These are phyloP conservation scores for Phytophthora pseudosyringae DNA, from an alignment of 352 stramenopile species.

Conservation along the genomic window DNA sequence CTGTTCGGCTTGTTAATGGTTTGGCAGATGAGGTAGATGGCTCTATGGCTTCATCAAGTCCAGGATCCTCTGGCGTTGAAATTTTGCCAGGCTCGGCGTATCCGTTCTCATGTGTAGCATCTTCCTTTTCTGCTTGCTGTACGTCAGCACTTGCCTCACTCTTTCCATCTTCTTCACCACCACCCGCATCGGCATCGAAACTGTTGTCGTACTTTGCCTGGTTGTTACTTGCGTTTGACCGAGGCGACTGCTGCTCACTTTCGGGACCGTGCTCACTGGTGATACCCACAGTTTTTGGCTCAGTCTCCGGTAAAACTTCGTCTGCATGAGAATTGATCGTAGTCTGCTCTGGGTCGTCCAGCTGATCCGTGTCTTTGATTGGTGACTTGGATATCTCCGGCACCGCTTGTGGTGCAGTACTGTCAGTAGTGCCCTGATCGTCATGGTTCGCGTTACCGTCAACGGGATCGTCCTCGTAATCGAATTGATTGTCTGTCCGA, in stretches of 20 bases:
- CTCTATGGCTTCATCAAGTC: neutral
- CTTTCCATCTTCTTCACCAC: constrained; percentile 7
- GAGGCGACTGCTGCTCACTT: constrained; percentile 10
- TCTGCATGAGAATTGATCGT: neutral
- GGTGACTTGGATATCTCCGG: neutral
- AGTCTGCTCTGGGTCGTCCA: neutral
- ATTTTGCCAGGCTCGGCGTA: neutral
- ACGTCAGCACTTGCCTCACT: neutral
- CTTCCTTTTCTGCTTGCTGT: neutral
- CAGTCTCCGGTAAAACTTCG: neutral
- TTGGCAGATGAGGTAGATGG: constrained; percentile 12
- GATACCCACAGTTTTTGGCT: neutral
- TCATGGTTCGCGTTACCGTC: neutral
- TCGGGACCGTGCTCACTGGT: neutral
- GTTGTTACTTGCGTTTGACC: constrained; percentile 15
- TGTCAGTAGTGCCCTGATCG: constrained; percentile 2
- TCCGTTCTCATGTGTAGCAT: neutral
- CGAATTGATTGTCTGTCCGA: constrained; percentile 21
- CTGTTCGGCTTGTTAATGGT: constrained; percentile 8
- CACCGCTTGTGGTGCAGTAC: neutral
- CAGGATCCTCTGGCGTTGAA: neutral
- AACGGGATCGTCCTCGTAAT: constrained; percentile 14
- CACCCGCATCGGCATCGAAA: constrained; percentile 45
- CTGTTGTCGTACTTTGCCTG: constrained; percentile 53
- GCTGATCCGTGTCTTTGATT: neutral